These are phyloP conservation scores for Nakazawaea populi DNA, from an alignment of 805 yeast genomes.

Conservation along the genomic window DNA sequence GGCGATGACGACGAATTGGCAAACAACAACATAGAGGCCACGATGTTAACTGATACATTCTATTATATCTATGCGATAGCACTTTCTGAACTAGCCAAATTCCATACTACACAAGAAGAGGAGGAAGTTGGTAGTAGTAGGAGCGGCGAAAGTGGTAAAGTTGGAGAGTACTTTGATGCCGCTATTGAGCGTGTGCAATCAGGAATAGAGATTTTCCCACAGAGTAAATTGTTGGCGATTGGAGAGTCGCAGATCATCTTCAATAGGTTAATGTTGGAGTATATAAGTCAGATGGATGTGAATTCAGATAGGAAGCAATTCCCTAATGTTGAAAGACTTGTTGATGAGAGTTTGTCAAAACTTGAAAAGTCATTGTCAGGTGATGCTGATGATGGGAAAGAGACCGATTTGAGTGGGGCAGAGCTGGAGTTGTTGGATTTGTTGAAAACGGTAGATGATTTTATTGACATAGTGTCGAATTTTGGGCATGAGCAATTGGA, in stretches of 20 bases:
- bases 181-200: constrained; percentile 62
- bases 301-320: constrained; percentile 29
- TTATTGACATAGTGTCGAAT: constrained; percentile 59
- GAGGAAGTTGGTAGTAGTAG: constrained; percentile 11
- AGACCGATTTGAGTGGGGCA: neutral
- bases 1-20: no score
- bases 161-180: constrained; percentile 57
- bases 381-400: neutral
- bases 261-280: constrained; percentile 54
- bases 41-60: constrained; percentile 42
- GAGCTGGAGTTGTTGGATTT: constrained; percentile 36
- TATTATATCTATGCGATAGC: constrained; percentile 73
- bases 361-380: constrained; percentile 3
- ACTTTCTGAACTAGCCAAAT: constrained; percentile 55
- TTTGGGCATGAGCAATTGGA: constrained; percentile 58
- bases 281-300: constrained; percentile 42
- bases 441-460: constrained; percentile 57
- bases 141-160: constrained; percentile 13
- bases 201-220: constrained; percentile 49
- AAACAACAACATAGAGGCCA: neutral
- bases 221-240: constrained; percentile 40
- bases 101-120: constrained; percentile 30
- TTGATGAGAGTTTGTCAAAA: constrained; percentile 40
- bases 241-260: constrained; percentile 51
- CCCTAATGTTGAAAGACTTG: constrained; percentile 29